These are phyloP conservation scores for Emmonsiellopsis sp. DNA, from an alignment of 2,329 filamentous ascomycete genomes.

Conservation along the genomic window DNA sequence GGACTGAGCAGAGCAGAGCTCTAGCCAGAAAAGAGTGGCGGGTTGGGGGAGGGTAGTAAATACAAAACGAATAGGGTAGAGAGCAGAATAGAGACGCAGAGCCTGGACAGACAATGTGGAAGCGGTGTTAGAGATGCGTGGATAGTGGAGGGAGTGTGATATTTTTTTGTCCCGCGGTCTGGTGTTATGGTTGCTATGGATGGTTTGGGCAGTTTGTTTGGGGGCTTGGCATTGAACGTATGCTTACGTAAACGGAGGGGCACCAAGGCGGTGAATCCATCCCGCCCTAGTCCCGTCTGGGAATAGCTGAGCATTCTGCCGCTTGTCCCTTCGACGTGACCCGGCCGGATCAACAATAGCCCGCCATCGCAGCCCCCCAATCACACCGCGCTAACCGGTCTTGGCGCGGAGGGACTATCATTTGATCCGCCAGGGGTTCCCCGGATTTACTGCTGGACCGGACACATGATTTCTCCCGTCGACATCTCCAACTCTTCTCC, in stretches of 20 bases:
- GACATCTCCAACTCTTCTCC: neutral
- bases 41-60: neutral
- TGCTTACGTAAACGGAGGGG: conserved; percentile 3
- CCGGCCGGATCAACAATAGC: neutral
- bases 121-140: neutral
- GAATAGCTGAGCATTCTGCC: neutral
- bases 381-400: neutral
- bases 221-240: neutral
- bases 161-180: neutral
- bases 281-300: neutral
- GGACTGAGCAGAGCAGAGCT: conserved; percentile 14
- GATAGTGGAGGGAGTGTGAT: neutral
- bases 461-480: neutral
- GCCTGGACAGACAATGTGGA: neutral
- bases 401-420: neutral
- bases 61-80: neutral
- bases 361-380: neutral
- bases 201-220: conserved; percentile 1
- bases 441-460: conserved; percentile 4
- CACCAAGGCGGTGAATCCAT: neutral
- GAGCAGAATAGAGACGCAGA: neutral
- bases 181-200: conserved; percentile 1
- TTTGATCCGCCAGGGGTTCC: conserved; percentile 1
- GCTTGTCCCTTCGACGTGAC: neutral
- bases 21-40: conserved; percentile 5